Evolutionary conservation across 495 filamentous ascomycete species (phyloP).

Genomic region (Margaritispora aquatica): DNA sequence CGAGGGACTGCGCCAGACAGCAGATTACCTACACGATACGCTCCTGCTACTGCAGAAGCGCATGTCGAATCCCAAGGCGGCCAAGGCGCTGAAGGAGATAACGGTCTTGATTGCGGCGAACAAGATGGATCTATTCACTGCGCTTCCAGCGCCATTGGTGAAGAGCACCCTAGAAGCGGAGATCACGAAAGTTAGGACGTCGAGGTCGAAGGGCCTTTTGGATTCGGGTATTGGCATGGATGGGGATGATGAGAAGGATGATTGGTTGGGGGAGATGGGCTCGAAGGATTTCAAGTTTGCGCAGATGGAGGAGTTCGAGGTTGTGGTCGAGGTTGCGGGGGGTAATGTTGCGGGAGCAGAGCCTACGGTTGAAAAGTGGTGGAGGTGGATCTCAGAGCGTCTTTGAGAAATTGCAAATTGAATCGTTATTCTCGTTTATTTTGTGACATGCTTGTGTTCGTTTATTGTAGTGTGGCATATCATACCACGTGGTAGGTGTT

Average conservation of each 20-base stretch:
- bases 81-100: constrained; percentile 54
- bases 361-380: constrained; percentile 71
- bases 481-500: too few species aligned
- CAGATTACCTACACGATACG: constrained; percentile 81
- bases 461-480: not conserved
- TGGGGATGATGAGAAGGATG: constrained; percentile 56
- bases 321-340: constrained; percentile 71
- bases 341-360: constrained; percentile 71
- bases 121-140: constrained; percentile 93
- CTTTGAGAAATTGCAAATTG: constrained; percentile 23
- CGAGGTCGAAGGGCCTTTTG: constrained; percentile 72
- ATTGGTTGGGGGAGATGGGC: constrained; percentile 75
- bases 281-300: constrained; percentile 71
- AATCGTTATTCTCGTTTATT: too few species aligned
- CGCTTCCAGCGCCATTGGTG: constrained; percentile 74
- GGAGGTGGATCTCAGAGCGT: constrained; percentile 67
- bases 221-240: constrained; percentile 61
- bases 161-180: constrained; percentile 71
- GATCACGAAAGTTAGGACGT: constrained; percentile 70
- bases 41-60: constrained; percentile 76
- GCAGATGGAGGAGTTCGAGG: constrained; percentile 74
- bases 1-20: constrained; percentile 51
- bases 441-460: too few species aligned
- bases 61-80: constrained; percentile 44
- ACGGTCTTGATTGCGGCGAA: constrained; percentile 84